Evolutionary conservation across 805 yeast genomes (phyloP).

Genomic region (Candida jianshihensis): DNA sequence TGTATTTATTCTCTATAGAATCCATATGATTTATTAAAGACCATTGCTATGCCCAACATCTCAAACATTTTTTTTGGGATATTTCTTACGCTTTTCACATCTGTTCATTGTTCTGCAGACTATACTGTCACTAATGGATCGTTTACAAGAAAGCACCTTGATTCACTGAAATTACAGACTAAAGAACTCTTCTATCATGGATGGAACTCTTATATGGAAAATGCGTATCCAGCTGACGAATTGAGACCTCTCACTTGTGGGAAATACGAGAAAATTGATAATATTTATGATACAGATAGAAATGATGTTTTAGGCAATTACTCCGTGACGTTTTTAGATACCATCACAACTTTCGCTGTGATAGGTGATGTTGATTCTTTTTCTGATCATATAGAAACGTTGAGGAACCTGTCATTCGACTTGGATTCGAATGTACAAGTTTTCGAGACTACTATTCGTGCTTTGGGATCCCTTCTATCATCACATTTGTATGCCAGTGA

Average conservation of each 20-base stretch:
- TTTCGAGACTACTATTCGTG: conserved; percentile 78
- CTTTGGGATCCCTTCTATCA: conserved; percentile 75
- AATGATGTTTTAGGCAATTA: conserved; percentile 86
- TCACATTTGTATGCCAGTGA: conserved; percentile 62
- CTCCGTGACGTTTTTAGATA: conserved; percentile 71
- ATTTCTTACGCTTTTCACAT: background rate
- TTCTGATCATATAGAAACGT: conserved; percentile 33
- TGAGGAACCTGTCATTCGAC: conserved; percentile 39
- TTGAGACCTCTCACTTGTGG: conserved; percentile 66
- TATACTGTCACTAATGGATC: conserved; percentile 8
- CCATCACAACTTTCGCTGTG: conserved; percentile 71
- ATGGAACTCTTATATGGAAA: conserved; percentile 57
- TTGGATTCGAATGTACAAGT: conserved; percentile 75
- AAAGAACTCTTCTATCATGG: conserved; percentile 61
- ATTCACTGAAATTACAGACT: conserved; percentile 37
- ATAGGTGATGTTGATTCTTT: conserved; percentile 58
- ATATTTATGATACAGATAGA: conserved; percentile 46
- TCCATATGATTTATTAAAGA: too few relatives aligned
- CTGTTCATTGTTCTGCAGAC: too few relatives aligned
- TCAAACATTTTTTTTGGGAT: too few relatives aligned
- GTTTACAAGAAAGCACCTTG: conserved; percentile 23
- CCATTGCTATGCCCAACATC: too few relatives aligned
- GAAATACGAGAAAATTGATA: conserved; percentile 58
- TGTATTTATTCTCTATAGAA: too few relatives aligned
- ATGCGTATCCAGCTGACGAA: conserved; percentile 81